phyloP scores from a whole-genome alignment of 352 stramenopile species.

The Phytophthora kernoviae region DNA sequence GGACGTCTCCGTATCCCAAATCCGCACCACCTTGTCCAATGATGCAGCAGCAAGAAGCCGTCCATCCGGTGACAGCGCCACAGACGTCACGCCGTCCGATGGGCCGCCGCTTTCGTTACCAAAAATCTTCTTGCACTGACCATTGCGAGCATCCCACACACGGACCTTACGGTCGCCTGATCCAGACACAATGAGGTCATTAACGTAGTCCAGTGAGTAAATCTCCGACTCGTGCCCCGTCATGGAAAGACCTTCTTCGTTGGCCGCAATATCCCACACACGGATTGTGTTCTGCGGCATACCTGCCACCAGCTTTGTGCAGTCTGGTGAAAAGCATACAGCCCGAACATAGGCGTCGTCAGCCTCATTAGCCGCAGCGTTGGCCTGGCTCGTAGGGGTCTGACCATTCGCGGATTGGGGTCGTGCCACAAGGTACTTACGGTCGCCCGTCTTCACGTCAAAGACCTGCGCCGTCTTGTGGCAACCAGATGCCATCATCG shows the following conservation, averaged over 20 bases:
- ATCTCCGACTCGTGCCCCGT: conserved; percentile 87
- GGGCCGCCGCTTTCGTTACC: conserved; percentile 80
- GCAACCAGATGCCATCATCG: conserved; percentile 86
- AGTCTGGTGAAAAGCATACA: conserved; percentile 86
- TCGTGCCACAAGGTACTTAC: conserved; percentile 81
- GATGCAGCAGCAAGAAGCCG: conserved; percentile 77
- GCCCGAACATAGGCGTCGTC: conserved; percentile 86
- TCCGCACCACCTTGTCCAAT: conserved; percentile 86
- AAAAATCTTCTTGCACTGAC: conserved; percentile 87
- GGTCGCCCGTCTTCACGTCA: conserved; percentile 83
- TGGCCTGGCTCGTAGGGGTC: conserved; percentile 45
- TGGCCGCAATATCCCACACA: conserved; percentile 87
- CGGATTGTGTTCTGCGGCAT: conserved; percentile 91
- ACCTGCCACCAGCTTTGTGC: conserved; percentile 83
- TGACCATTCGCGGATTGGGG: conserved; percentile 53
- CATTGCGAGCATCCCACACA: conserved; percentile 81
- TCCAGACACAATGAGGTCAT: conserved; percentile 87
- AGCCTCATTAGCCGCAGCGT: conserved; percentile 59
- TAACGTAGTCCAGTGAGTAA: conserved; percentile 88
- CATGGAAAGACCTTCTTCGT: conserved; percentile 83
- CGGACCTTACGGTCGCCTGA: conserved; percentile 84
- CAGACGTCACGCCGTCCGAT: conserved; percentile 82
- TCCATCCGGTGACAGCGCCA: conserved; percentile 80
- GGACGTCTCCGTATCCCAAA: conserved; percentile 85
- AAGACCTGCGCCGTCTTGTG: conserved; percentile 90